Percentiles rank a stretch among this genome's conserved stretches.
Evolutionary conservation across 495 filamentous ascomycete species (phyloP).

Genomic region (Physcia stellaris): DNA sequence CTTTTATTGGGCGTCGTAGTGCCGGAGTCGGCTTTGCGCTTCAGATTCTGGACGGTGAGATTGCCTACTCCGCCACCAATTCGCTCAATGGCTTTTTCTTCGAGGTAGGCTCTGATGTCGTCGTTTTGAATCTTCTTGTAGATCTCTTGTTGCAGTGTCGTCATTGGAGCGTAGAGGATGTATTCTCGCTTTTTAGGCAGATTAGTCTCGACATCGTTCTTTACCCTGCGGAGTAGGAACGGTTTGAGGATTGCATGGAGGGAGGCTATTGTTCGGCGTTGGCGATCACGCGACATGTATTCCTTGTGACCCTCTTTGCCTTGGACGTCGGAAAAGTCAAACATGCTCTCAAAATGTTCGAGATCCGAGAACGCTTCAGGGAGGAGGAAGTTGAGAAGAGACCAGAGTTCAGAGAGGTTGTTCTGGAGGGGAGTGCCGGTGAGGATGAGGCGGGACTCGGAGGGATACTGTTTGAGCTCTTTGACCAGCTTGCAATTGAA

Average conservation of each 20-base stretch:
- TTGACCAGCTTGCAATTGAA: slow-evolving; percentile 85
- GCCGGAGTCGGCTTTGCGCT: slow-evolving; percentile 37
- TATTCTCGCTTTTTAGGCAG: slow-evolving; percentile 96
- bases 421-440: slow-evolving; percentile 95
- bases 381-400: slow-evolving; percentile 81
- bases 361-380: slow-evolving; percentile 85
- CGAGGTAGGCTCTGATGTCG: slow-evolving; percentile 65
- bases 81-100: slow-evolving; percentile 69
- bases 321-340: slow-evolving; percentile 83
- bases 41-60: slow-evolving; percentile 29
- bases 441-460: slow-evolving; percentile 79
- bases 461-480: slow-evolving; percentile 74
- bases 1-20: slow-evolving; percentile 46
- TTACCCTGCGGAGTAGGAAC: slow-evolving; percentile 75
- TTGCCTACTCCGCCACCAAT: slow-evolving; percentile 25
- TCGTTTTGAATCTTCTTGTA: slow-evolving; percentile 77
- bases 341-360: slow-evolving; percentile 84
- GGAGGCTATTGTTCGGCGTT: slow-evolving; percentile 70
- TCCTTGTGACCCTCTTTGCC: slow-evolving; percentile 56
- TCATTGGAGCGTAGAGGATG: slow-evolving; percentile 82
- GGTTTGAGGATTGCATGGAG: slow-evolving; percentile 90
- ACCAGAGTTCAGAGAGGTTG: slow-evolving; percentile 92
- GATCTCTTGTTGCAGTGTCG: slow-evolving; percentile 72
- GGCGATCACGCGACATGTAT: slow-evolving; percentile 62
- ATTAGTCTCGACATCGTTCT: slow-evolving; percentile 78